Percentiles rank a stretch among this genome's conserved stretches.
Conservation (phyloP, 768 basidiomycete genomes). For the Amanita rubescens region DNA sequence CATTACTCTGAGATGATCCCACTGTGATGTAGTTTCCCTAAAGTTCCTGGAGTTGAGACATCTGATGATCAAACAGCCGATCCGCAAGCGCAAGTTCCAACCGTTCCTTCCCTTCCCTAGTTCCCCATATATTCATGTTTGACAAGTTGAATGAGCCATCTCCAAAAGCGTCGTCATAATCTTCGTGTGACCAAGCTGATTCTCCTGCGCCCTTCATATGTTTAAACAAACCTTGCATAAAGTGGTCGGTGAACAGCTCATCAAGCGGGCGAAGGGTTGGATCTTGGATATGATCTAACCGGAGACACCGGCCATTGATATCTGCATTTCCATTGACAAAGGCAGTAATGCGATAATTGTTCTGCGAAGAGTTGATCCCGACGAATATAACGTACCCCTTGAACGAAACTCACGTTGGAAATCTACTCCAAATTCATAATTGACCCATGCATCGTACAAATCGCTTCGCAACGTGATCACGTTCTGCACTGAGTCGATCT, state of each 20-base stretch:
- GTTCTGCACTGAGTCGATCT: conserved; percentile 18
- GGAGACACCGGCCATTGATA: conserved; percentile 17
- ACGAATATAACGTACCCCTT: neutral
- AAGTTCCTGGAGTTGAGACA: too few species aligned
- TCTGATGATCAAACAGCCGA: conserved; percentile 1
- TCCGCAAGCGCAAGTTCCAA: conserved; percentile 2
- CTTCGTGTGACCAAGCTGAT: conserved; percentile 16
- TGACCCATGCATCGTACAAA: conserved; percentile 14
- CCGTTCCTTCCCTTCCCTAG: neutral
- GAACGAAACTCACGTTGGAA: conserved; percentile 12
- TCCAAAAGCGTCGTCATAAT: conserved; percentile 15
- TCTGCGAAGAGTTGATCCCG: conserved; percentile 12
- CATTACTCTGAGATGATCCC: too few species aligned
- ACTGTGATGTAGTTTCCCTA: too few species aligned
- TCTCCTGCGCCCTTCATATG: conserved; percentile 27
- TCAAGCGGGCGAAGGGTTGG: conserved; percentile 23
- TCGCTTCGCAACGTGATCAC: conserved; percentile 14
- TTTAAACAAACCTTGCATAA: conserved; percentile 25
- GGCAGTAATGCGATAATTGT: conserved; percentile 22
- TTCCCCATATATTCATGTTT: conserved; percentile 13
- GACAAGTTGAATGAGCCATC: conserved; percentile 14
- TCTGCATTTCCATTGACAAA: conserved; percentile 20
- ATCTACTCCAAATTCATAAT: conserved; percentile 18
- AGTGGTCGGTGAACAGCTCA: conserved; percentile 24
- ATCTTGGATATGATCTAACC: conserved; percentile 22